Evolutionary conservation across 768 basidiomycete species (phyloP).

Genomic region (Rhodotorula taiwanensis): DNA sequence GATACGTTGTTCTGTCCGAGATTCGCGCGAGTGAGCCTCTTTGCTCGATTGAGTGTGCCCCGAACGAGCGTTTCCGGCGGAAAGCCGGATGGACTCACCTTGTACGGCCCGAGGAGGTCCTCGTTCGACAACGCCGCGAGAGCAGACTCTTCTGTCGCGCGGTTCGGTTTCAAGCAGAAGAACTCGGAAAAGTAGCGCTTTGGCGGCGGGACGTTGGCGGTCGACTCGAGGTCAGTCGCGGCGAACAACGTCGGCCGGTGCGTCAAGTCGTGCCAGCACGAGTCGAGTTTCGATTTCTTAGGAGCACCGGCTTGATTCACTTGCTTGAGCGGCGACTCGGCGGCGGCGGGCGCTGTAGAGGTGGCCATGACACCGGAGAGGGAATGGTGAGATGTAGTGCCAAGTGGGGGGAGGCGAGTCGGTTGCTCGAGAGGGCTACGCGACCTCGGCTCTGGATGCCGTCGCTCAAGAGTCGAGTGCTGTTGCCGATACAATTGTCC

Average conservation of each 20-base stretch:
- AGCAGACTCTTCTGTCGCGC: neutral
- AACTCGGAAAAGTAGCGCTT: constrained; percentile 26
- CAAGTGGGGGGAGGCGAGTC: no score
- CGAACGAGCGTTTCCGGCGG: no score
- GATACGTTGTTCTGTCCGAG: constrained; percentile 38
- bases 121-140: neutral
- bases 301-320: constrained; percentile 10
- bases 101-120: constrained; percentile 12
- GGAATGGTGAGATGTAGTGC: no score
- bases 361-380: neutral
- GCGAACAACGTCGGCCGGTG: constrained; percentile 11
- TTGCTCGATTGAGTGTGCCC: no score
- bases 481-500: no score
- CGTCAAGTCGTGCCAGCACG: constrained; percentile 12
- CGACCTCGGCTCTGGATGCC: no score
- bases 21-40: no score
- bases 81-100: neutral
- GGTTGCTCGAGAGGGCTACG: no score
- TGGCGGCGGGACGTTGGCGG: neutral
- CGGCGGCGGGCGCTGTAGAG: neutral
- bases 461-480: no score
- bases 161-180: constrained; percentile 21
- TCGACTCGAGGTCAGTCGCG: neutral
- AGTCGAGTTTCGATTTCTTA: constrained; percentile 6
- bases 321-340: constrained; percentile 26